Conservation (phyloP, 345 rosid species). For the Cardamine resedifolia region DNA sequence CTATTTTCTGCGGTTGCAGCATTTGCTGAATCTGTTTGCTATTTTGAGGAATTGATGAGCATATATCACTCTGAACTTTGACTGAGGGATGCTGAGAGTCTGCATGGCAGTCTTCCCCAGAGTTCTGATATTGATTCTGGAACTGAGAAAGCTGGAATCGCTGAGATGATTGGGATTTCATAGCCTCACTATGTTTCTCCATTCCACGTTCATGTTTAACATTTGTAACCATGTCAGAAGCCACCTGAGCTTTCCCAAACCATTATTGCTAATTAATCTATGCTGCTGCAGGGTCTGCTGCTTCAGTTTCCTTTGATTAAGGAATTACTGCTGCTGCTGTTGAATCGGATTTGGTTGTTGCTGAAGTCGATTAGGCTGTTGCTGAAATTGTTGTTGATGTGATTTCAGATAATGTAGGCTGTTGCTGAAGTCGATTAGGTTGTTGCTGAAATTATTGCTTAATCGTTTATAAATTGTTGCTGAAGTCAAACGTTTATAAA, state of each 20-base stretch:
- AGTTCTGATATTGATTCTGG: constrained; percentile 66
- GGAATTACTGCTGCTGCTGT: constrained; percentile 57
- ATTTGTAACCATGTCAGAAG: constrained; percentile 51
- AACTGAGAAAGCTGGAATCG: constrained; percentile 57
- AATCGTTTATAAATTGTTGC: too few species aligned
- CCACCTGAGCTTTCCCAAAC: constrained; percentile 57
- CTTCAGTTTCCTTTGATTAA: constrained; percentile 53
- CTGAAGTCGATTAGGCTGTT: constrained; percentile 57
- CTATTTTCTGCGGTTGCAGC: constrained; percentile 51
- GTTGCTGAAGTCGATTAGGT: too few species aligned
- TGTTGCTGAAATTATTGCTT: too few species aligned
- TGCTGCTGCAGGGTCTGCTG: constrained; percentile 69
- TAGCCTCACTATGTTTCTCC: constrained; percentile 49
- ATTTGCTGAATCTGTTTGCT: constrained; percentile 64
- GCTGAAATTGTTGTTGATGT: constrained; percentile 63
- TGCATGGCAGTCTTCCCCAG: constrained; percentile 51
- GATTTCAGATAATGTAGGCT: too few species aligned
- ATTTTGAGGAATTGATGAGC: constrained; percentile 52
- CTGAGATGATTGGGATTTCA: constrained; percentile 61
- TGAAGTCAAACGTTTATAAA: too few species aligned
- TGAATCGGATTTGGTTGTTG: constrained; percentile 59
- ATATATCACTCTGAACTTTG: constrained; percentile 46
- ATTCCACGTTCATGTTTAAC: constrained; percentile 68
- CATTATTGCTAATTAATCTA: constrained; percentile 47
- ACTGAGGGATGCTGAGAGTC: constrained; percentile 44